Percentiles rank a stretch among this genome's conserved stretches.
These are phyloP conservation scores for Helianthus annuus DNA, from an alignment of 129 eudicot species.

Conservation along the genomic window DNA sequence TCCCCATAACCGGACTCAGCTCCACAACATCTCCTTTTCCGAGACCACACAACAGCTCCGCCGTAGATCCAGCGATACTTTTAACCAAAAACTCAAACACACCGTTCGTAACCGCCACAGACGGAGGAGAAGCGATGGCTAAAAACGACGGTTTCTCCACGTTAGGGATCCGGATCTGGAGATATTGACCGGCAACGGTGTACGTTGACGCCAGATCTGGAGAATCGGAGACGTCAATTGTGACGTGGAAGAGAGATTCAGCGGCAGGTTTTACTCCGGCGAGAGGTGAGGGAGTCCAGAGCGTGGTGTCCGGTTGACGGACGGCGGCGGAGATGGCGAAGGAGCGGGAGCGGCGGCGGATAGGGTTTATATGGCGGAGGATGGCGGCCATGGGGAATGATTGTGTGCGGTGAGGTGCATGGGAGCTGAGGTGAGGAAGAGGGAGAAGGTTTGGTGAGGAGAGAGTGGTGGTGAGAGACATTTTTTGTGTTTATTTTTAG, in stretches of 20 bases:
- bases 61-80: slow-evolving; percentile 75
- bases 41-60: slow-evolving; percentile 77
- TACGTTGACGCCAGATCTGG: slow-evolving; percentile 66
- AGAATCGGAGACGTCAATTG: slow-evolving; percentile 75
- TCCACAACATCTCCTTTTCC: slow-evolving; percentile 80
- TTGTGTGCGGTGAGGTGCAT: slow-evolving; percentile 51
- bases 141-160: slow-evolving; percentile 61
- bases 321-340: slow-evolving; percentile 61
- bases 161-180: slow-evolving; percentile 71
- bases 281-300: slow-evolving; percentile 65
- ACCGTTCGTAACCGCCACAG: slow-evolving; percentile 45
- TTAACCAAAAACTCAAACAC: slow-evolving; percentile 86
- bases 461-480: slow-evolving; percentile 36
- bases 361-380: slow-evolving; percentile 45
- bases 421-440: slow-evolving; percentile 50
- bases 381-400: slow-evolving; percentile 55
- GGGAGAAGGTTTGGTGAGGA: slow-evolving; percentile 25
- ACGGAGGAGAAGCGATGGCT: slow-evolving; percentile 95
- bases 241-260: slow-evolving; percentile 73
- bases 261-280: slow-evolving; percentile 71
- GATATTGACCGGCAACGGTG: slow-evolving; percentile 76
- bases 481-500: slow-evolving; percentile 33
- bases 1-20: slow-evolving; percentile 72
- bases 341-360: slow-evolving; percentile 44
- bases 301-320: slow-evolving; percentile 61